These are phyloP conservation scores for Baeospora myosura DNA, from an alignment of 1,284 basidiomycete species.

Conservation along the genomic window DNA sequence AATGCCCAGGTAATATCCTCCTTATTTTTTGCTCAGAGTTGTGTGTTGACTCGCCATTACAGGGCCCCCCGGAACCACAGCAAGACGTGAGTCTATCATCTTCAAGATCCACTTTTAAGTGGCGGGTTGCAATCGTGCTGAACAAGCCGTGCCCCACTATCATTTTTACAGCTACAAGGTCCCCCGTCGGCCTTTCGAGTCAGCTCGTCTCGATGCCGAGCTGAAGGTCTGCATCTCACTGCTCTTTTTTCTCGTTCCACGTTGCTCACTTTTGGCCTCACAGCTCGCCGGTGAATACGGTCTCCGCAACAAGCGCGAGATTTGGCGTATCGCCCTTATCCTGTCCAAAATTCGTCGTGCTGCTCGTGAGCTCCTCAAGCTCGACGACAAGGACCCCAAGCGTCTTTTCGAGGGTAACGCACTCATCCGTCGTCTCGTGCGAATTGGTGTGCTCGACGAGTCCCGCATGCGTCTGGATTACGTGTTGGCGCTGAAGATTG, in stretches of 20 bases:
- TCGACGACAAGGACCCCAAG: slow-evolving; percentile 99
- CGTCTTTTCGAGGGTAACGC: slow-evolving; percentile 99
- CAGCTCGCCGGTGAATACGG: slow-evolving; percentile 99
- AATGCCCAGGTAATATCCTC: slow-evolving; percentile 71
- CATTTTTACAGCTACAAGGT: slow-evolving; percentile 82
- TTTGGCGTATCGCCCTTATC: slow-evolving; percentile 98
- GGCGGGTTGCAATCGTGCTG: slow-evolving; percentile 57
- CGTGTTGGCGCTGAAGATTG: slow-evolving; percentile 97
- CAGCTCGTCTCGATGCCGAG: slow-evolving; percentile 98
- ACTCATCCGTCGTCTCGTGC: slow-evolving; percentile 96
- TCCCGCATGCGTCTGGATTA: slow-evolving; percentile 99
- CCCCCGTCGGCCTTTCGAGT: slow-evolving; percentile 95
- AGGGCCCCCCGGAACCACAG: slow-evolving; percentile 84
- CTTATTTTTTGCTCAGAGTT: slow-evolving; percentile 13
- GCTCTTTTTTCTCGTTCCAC: not conserved
- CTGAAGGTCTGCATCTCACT: slow-evolving; percentile 69
- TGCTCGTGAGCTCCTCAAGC: slow-evolving; percentile 99
- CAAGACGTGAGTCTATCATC: slow-evolving; percentile 75
- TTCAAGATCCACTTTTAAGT: slow-evolving; percentile 61
- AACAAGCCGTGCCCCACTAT: slow-evolving; percentile 55
- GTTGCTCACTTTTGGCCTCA: not conserved
- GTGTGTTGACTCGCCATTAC: slow-evolving; percentile 28
- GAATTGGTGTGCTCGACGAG: slow-evolving; percentile 99
- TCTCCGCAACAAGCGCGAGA: slow-evolving; percentile 99
- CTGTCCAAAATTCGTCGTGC: slow-evolving; percentile 99